Evolutionary conservation across 371 early-diverging fungal species (phyloP), one percentile per base, ranked within the genome.

Genomic region (Mortierella sp.): DNA sequence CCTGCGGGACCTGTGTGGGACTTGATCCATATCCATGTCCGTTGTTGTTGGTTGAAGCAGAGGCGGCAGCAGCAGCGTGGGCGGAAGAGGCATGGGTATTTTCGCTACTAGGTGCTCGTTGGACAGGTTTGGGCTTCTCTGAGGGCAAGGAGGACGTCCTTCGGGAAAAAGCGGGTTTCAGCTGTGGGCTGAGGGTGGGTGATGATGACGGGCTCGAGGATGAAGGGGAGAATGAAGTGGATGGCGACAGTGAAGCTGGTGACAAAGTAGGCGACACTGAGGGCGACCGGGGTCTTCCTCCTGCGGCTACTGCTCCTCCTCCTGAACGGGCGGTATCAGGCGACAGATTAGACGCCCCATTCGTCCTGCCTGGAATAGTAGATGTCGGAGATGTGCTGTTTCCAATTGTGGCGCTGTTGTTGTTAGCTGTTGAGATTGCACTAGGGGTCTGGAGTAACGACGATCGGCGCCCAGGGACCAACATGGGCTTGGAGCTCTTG

Each of bases 391-490:
- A 63, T 49, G 29, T 29, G n/a, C 18, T 18, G 35, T 8, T 54
- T 14, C 35, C 49, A 18, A 6, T 75, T 35, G 16, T 24, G 35
- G 12, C 7, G 32, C 48, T 71, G 46, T 38, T 27, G 70, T 14
- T 81, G 72, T 70, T 74, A 46, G 35, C 46, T 0, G 60, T 74
- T 1, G 51, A 18, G 76, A 41, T 27, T 74, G 79, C 35, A 74
- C 55, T 41, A 76, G 80, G 11, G 18, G 79, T 56, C n/a, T 83
- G 83, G 16, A 78, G 75, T 70, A 83, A 44, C 21, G 83, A 83
- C 4, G 84, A 83, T 6, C 84, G 74, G 49, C 84, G 70, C 43
- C 84, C 84, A 38, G 84, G 84, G 49, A 83, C 79, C 44, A 83
- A 63, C 49, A 58, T 83, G 27, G 82, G 77, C 63, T 82, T 82